Conservation (phyloP, 1,284 basidiomycete species). For the Nidula niveotomentosa region DNA sequence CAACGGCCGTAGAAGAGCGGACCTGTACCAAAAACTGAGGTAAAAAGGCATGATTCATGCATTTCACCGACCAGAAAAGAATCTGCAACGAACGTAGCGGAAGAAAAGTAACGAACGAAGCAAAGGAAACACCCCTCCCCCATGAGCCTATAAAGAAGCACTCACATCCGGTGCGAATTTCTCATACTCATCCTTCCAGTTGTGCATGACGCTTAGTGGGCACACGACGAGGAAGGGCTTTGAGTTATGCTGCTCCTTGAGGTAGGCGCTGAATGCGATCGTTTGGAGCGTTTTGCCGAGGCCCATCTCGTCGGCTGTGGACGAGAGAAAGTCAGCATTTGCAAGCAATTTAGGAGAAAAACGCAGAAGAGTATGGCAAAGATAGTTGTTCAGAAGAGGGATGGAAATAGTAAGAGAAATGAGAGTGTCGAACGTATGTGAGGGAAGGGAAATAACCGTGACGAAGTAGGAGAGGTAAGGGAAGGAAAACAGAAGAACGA, state of each 20-base stretch:
- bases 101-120: too few relatives aligned
- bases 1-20: too few relatives aligned
- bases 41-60: too few relatives aligned
- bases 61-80: too few relatives aligned
- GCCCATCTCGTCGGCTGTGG: slow-evolving; percentile 89
- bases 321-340: slow-evolving; percentile 5
- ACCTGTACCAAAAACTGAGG: too few relatives aligned
- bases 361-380: background rate
- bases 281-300: slow-evolving; percentile 92
- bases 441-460: background rate
- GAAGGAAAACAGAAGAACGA: background rate
- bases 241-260: slow-evolving; percentile 75
- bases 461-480: background rate
- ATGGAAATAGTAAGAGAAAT: too few relatives aligned
- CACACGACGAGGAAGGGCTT: slow-evolving; percentile 90
- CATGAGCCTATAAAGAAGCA: too few relatives aligned
- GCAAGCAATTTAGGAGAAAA: background rate
- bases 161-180: slow-evolving; percentile 79
- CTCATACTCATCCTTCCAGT: slow-evolving; percentile 88
- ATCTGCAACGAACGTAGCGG: too few relatives aligned
- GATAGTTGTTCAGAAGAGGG: background rate
- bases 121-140: too few relatives aligned
- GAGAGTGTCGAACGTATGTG: too few relatives aligned
- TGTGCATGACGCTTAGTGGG: slow-evolving; percentile 89
- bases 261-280: slow-evolving; percentile 89